A percentile compares a stretch with the other conserved stretches of the same genome.
These are phyloP conservation scores for Suhomyces bribrorum DNA, from an alignment of 1,139 yeast species.

Conservation along the genomic window DNA sequence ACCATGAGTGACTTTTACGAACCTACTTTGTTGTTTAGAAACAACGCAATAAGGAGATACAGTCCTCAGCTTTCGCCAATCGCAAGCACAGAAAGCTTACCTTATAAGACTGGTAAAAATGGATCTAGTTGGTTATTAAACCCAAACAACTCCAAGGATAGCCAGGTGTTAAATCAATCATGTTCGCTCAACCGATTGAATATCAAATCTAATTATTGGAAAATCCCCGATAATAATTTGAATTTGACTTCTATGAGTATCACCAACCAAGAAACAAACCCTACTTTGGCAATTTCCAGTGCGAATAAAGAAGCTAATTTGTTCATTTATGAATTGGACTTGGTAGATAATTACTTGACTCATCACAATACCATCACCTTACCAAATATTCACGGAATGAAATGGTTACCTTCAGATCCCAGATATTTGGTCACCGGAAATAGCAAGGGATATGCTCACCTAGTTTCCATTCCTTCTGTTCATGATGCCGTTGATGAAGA, in stretches of 20 bases:
- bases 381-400: constrained; percentile 64
- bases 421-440: constrained; percentile 65
- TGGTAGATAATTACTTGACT: constrained; percentile 48
- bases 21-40: constrained; percentile 47
- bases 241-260: constrained; percentile 60
- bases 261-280: constrained; percentile 18
- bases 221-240: constrained; percentile 58
- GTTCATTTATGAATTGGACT: constrained; percentile 61
- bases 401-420: constrained; percentile 55
- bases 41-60: constrained; percentile 44
- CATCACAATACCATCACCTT: constrained; percentile 75
- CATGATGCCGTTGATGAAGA: constrained; percentile 32
- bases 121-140: constrained; percentile 29
- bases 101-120: constrained; percentile 1
- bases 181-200: constrained; percentile 45
- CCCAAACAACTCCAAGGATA: constrained; percentile 28
- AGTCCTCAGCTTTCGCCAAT: constrained; percentile 32
- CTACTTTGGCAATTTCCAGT: constrained; percentile 63
- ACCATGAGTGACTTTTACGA: constrained; percentile 41
- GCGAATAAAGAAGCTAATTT: constrained; percentile 57
- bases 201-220: constrained; percentile 69
- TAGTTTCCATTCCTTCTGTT: constrained; percentile 58
- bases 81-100: constrained; percentile 26
- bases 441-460: constrained; percentile 65
- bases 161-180: constrained; percentile 38